Evolutionary conservation across 2,329 filamentous ascomycete species (phyloP), one percentile per base, ranked within the genome.

Genomic region (Epichloe sibirici): DNA sequence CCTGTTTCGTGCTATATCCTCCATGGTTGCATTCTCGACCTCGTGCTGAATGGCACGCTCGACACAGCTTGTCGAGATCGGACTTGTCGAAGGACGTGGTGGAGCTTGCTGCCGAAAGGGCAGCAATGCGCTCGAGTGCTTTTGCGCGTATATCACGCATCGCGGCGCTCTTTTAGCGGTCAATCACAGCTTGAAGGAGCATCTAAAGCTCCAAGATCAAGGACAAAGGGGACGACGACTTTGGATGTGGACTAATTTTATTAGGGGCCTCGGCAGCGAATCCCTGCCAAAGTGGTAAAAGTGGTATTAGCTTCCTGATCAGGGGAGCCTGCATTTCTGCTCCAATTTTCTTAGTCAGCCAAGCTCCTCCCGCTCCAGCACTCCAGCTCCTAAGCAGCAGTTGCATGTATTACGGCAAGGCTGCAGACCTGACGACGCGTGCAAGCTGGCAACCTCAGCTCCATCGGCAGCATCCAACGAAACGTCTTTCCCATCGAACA

Each of bases 41-140:
- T 56, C 71, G 72, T 21, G 66, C 66, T 43, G 69, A 69, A 52
- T 77, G 73, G 51, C 77, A 80, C 51, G 79, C 80, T 63, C 69
- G 76, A 63, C 78, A 84, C 28, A 85, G 68, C 55, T 75, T 74
- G 57, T 83, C 79, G 51, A 85, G 74, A 57, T 85, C 82, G 48
- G 81, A 81, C 63, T 75, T 74, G 61, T 84, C 80, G 59, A 79
- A 79, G 2, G 77, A 71, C 12, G 74, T 70, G 45, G 71, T 66
- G 17, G 78, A 69, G 63, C 71, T 76, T 43, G 74, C 71, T 31
- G 81, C 78, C 13, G 82, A 83, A 51, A 85, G 72, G 45, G 75
- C 73, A 43, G 82, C 82, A 58, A 85, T 83, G 69, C 81, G 83
- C 67, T 83, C 73, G 53, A 85, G 71, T 58, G 82, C 82, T 63